Conservation (phyloP, 2,329 filamentous ascomycete genomes). For the Trichoderma sp. region DNA sequence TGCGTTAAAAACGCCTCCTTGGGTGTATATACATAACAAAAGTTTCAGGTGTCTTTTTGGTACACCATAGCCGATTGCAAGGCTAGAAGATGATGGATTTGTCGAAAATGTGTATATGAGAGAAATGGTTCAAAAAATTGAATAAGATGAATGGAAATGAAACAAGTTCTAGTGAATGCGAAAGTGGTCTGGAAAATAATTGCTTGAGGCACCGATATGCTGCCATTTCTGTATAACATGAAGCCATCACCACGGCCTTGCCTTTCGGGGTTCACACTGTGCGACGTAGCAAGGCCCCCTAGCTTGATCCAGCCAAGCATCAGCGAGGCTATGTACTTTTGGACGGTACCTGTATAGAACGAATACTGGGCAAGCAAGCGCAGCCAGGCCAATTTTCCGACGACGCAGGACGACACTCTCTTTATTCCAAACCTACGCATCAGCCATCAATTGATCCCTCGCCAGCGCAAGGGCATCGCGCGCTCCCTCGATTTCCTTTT, state of each 20-base stretch:
- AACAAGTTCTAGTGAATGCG: neutral
- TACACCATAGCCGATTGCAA: neutral
- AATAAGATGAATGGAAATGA: neutral
- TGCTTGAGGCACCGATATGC: neutral
- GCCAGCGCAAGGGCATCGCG: neutral
- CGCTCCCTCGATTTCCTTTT: neutral
- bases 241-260: neutral
- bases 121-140: neutral
- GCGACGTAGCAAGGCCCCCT: conserved; percentile 4
- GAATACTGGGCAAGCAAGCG: neutral
- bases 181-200: neutral
- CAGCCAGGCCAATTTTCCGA: conserved; percentile 14
- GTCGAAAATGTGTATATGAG: neutral
- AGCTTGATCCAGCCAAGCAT: neutral
- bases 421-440: neutral
- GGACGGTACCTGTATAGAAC: neutral
- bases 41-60: neutral
- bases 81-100: neutral
- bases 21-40: neutral
- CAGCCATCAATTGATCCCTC: conserved; percentile 5
- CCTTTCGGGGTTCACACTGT: conserved; percentile 12
- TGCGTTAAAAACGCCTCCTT: neutral
- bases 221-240: neutral
- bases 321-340: neutral
- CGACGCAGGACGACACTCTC: conserved; percentile 3